These are phyloP conservation scores for Boletus barrowsii DNA, from an alignment of 768 basidiomycete genomes.

Conservation along the genomic window DNA sequence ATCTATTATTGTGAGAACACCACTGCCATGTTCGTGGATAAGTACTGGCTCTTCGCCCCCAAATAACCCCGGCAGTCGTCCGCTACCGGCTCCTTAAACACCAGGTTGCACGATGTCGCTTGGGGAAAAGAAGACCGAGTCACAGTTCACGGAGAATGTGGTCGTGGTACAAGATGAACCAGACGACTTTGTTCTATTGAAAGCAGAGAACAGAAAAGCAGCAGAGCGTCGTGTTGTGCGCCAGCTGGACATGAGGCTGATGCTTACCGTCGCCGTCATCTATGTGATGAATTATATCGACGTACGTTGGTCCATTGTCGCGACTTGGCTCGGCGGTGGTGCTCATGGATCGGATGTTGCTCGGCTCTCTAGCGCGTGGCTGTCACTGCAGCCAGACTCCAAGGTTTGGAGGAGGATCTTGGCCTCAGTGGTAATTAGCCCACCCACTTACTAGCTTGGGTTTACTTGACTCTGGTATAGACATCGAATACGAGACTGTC, in stretches of 20 bases:
- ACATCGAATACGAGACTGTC: slow-evolving; percentile 50
- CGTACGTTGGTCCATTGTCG: slow-evolving; percentile 5
- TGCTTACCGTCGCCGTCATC: slow-evolving; percentile 28
- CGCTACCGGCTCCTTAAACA: too few species aligned
- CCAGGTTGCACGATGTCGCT: slow-evolving; percentile 3
- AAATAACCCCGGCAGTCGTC: too few species aligned
- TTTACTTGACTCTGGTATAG: slow-evolving; percentile 25
- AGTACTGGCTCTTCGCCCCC: neutral
- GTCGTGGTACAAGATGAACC: neutral
- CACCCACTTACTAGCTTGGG: neutral
- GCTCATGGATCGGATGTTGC: neutral
- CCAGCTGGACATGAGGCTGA: slow-evolving; percentile 27
- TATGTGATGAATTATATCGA: slow-evolving; percentile 28
- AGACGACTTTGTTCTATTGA: slow-evolving; percentile 10
- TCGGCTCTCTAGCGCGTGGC: slow-evolving; percentile 32
- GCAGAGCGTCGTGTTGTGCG: slow-evolving; percentile 24
- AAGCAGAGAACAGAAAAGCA: slow-evolving; percentile 7
- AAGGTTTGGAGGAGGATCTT: slow-evolving; percentile 41
- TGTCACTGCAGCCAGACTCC: slow-evolving; percentile 37
- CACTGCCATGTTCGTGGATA: neutral
- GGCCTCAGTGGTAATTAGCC: slow-evolving; percentile 25
- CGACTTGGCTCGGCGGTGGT: neutral
- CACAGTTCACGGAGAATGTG: slow-evolving; percentile 1
- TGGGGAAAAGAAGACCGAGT: neutral
- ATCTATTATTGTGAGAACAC: neutral